Conservation (phyloP, 1,139 yeast species). For the Zhuliangozyma blackwelliae region DNA sequence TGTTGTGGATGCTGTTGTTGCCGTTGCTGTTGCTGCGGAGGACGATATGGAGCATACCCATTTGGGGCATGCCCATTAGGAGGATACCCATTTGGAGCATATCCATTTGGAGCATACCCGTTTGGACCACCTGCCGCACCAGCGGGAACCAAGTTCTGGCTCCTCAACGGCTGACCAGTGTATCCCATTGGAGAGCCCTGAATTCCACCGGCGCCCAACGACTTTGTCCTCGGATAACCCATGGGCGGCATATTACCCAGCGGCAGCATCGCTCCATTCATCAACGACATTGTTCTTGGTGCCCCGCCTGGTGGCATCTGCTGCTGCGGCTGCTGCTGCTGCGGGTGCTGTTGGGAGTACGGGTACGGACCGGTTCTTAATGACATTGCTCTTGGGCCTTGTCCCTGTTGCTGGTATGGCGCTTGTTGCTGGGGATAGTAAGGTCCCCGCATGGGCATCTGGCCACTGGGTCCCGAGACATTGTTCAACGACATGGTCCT, state of each 20-base stretch:
- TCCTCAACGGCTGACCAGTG: conserved; percentile 7
- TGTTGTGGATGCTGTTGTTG: too few species aligned
- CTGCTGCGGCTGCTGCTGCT: conserved; percentile 1
- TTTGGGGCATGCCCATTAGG: too few species aligned
- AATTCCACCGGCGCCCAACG: conserved; percentile 5
- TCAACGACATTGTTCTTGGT: conserved; percentile 27
- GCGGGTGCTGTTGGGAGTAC: conserved; percentile 2
- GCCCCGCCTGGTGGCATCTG: conserved; percentile 7
- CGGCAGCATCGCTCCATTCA: conserved; percentile 10
- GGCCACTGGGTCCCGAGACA: conserved; percentile 10
- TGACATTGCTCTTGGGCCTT: conserved; percentile 16
- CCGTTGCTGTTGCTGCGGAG: too few species aligned
- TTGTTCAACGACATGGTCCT: conserved; percentile 24
- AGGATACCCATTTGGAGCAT: too few species aligned
- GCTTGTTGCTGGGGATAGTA: conserved; percentile 3
- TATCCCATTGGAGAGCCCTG: conserved; percentile 4
- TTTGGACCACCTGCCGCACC: too few species aligned
- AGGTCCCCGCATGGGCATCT: conserved; percentile 4
- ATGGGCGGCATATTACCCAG: conserved; percentile 7
- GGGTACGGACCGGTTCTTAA: conserved; percentile 10
- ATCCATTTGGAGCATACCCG: too few species aligned
- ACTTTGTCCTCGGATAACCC: conserved; percentile 10
- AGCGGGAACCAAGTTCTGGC: conserved; percentile 10
- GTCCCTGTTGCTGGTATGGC: conserved; percentile 3
- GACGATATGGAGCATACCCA: too few species aligned